Conservation (phyloP, 1,284 basidiomycete genomes). For the Rhodotorula sp. region DNA sequence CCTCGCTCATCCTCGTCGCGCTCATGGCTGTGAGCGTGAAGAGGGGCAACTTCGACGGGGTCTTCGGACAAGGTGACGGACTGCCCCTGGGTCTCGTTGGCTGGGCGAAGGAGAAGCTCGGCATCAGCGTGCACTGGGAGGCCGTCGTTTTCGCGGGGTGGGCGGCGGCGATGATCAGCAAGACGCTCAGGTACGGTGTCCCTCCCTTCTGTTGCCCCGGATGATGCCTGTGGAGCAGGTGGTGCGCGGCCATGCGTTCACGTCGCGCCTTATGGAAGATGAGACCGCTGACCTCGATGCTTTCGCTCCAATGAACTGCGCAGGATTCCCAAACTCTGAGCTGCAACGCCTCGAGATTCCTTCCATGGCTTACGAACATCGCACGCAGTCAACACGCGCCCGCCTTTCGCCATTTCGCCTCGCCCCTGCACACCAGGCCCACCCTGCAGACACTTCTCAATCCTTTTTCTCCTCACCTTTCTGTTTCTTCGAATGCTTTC, state of each 20-base stretch:
- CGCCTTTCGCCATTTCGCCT: no score
- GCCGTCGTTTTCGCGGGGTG: conserved; percentile 71
- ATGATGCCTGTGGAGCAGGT: accelerated
- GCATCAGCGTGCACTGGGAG: conserved; percentile 74
- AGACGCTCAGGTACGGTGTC: conserved; percentile 61
- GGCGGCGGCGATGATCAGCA: conserved; percentile 94
- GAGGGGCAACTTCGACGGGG: conserved; percentile 69
- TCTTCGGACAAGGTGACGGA: conserved; percentile 17
- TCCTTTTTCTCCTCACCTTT: not conserved
- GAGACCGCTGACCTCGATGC: not conserved
- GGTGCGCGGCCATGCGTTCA: no score
- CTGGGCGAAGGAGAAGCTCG: conserved; percentile 25
- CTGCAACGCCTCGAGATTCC: no score
- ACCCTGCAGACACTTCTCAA: no score
- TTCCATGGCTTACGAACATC: no score
- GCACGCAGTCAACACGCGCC: no score
- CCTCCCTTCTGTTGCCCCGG: not conserved
- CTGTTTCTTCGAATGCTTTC: not conserved
- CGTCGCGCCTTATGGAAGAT: not conserved
- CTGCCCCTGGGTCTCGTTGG: conserved; percentile 29
- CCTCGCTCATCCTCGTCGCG: conserved; percentile 76
- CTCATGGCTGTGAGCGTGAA: conserved; percentile 79
- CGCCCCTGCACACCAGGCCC: no score
- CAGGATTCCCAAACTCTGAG: conserved; percentile 31
- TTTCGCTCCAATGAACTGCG: no score